phyloP scores from a whole-genome alignment of 2,329 filamentous ascomycete species.

The Epichloe sibirici region DNA sequence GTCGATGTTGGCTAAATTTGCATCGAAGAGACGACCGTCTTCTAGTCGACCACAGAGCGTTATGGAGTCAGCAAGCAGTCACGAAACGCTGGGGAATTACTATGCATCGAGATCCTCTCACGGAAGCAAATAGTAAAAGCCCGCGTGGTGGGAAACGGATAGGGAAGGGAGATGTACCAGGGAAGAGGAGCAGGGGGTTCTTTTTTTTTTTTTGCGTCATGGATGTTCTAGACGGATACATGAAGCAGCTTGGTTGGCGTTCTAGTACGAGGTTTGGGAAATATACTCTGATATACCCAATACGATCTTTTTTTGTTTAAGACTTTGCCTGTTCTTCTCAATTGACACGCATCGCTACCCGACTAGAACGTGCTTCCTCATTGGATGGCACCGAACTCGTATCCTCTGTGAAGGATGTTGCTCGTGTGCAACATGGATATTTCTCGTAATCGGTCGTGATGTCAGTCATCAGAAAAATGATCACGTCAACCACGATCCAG shows the following conservation, averaged over 20 bases:
- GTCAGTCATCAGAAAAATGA: neutral
- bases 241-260: neutral
- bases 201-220: neutral
- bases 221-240: neutral
- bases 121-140: neutral
- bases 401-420: neutral
- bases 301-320: neutral
- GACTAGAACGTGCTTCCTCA: neutral
- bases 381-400: neutral
- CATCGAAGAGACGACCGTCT: constrained; percentile 17
- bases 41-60: constrained; percentile 20
- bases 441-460: neutral
- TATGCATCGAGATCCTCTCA: neutral
- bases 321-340: neutral
- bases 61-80: constrained; percentile 21
- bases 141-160: neutral
- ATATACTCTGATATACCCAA: neutral
- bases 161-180: neutral
- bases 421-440: neutral
- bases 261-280: neutral
- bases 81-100: constrained; percentile 11
- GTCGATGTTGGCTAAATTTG: constrained; percentile 23
- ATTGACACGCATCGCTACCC: neutral
- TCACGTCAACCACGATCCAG: neutral
- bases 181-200: neutral